Evolutionary conservation across 352 stramenopile genomes (phyloP), one percentile per base, ranked within the genome.

Genomic region (Globisporangium lucens): DNA sequence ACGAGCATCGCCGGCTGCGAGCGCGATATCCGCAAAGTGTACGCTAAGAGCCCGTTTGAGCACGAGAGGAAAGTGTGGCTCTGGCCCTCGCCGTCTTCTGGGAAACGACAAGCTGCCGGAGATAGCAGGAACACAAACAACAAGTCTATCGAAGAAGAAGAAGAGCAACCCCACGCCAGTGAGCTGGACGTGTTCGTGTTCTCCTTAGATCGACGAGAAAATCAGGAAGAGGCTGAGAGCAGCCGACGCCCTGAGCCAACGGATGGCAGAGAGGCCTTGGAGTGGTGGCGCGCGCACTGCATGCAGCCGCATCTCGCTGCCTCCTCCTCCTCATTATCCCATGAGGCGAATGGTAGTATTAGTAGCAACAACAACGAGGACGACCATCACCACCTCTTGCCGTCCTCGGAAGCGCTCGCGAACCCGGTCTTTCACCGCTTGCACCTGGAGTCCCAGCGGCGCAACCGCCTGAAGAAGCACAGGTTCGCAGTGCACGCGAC

Each of bases 271-370:
- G 69, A 75, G 12, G 83, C 77, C 47, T 90, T 80, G 3, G 61
- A 68, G 58, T 90, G 82, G 82, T 91, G 83, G 83, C 65, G 68
- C 65, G 80, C 83, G 2, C 80, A 91, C 61, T 86, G 78, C 36
- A 78, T 72, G 60, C 78, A 86, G 58, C 76, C 76, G 6, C 78
- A 83, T 29, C 67, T 85, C 4, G 38, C 20, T 69, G 10, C 4
- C 17, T 22, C 17, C 0, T 20, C 41, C 17, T 22, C 17, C 0
- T 20, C 41, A 20, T 49, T 4, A 49, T 49, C 41, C 17, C 56
- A 33, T 51, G 71, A 56, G 38, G 3, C 51, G 12, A 74, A 68
- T 65, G 72, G 65, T 53, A 71, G 65, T 67, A 75, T 62, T 59
- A 71, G 65, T 67, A 75, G 65, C 53, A 71, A 61, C 60, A 76